A percentile compares a stretch with the other conserved stretches of the same genome.
These are phyloP conservation scores for Aspergillus wentii DNA, from an alignment of 495 filamentous ascomycete species.

Conservation along the genomic window DNA sequence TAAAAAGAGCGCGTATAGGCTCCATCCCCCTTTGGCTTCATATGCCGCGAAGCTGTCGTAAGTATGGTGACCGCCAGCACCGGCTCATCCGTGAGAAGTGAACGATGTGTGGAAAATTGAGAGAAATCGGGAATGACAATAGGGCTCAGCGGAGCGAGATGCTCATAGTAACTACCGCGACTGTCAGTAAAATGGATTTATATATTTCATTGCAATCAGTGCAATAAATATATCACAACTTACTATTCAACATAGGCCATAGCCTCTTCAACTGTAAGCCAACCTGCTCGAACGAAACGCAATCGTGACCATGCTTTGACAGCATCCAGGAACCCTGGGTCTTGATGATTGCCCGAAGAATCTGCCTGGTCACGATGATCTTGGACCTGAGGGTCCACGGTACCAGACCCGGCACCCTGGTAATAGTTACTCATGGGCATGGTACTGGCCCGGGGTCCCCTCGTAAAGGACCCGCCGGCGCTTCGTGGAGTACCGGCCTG, in stretches of 20 bases:
- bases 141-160: slow-evolving; percentile 85
- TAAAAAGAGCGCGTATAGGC: slow-evolving; percentile 78
- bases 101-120: slow-evolving; percentile 64
- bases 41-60: slow-evolving; percentile 84
- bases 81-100: slow-evolving; percentile 81
- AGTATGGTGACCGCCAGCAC: slow-evolving; percentile 86
- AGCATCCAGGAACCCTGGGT: slow-evolving; percentile 51
- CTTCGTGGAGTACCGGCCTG: slow-evolving; percentile 36
- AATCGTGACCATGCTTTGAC: slow-evolving; percentile 83
- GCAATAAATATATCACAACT: slow-evolving; percentile 12
- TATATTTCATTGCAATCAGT: too few species aligned
- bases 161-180: slow-evolving; percentile 69
- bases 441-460: slow-evolving; percentile 26
- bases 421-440: slow-evolving; percentile 26
- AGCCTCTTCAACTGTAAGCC: slow-evolving; percentile 91
- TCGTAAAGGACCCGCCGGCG: slow-evolving; percentile 30
- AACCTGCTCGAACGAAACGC: slow-evolving; percentile 89
- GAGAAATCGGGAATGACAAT: slow-evolving; percentile 83
- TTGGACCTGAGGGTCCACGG: slow-evolving; percentile 26
- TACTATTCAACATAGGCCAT: slow-evolving; percentile 92
- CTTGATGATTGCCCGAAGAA: slow-evolving; percentile 19
- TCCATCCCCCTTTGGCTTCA: slow-evolving; percentile 72
- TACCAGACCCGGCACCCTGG: slow-evolving; percentile 18
- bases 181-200: slow-evolving; percentile 9
- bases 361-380: slow-evolving; percentile 25